Evolutionary conservation across 306 rosid genomes (phyloP).

Genomic region (Geum urbanum): DNA sequence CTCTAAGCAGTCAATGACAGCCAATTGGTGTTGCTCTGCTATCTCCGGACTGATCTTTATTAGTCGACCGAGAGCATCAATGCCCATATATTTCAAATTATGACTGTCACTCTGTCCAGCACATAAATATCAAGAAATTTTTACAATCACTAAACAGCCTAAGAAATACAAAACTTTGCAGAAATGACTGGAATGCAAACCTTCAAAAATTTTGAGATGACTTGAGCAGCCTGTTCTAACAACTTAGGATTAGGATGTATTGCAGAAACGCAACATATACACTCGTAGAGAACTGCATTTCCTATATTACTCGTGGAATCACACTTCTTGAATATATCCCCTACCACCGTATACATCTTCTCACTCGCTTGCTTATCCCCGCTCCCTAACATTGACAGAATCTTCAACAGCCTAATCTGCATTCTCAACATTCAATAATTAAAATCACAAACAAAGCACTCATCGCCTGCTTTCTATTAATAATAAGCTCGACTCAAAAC

Average conservation of each 20-base stretch:
- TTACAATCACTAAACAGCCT: not conserved
- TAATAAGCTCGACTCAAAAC: not conserved
- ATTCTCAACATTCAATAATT: constrained; percentile 12
- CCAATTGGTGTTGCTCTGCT: constrained; percentile 95
- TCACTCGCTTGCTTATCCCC: constrained; percentile 92
- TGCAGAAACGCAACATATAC: constrained; percentile 76
- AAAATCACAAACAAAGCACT: not conserved
- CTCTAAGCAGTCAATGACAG: constrained; percentile 98
- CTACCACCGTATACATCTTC: constrained; percentile 74
- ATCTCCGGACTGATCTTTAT: constrained; percentile 80
- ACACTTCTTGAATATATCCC: constrained; percentile 75
- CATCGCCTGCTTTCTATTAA: not conserved
- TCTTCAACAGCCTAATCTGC: constrained; percentile 89
- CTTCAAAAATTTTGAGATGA: constrained; percentile 85
- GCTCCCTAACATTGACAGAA: constrained; percentile 71
- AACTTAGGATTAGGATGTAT: constrained; percentile 70
- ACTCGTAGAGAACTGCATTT: constrained; percentile 84
- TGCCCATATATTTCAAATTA: constrained; percentile 96
- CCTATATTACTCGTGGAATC: constrained; percentile 81
- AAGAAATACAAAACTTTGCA: not conserved
- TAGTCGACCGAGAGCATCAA: constrained; percentile 90
- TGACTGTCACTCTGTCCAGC: constrained; percentile 88
- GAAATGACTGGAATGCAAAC: constrained; percentile 28
- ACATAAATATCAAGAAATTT: not conserved
- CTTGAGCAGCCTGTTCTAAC: constrained; percentile 82